phyloP scores from a whole-genome alignment of 2,329 filamentous ascomycete species.

The Helotiales sp. region DNA sequence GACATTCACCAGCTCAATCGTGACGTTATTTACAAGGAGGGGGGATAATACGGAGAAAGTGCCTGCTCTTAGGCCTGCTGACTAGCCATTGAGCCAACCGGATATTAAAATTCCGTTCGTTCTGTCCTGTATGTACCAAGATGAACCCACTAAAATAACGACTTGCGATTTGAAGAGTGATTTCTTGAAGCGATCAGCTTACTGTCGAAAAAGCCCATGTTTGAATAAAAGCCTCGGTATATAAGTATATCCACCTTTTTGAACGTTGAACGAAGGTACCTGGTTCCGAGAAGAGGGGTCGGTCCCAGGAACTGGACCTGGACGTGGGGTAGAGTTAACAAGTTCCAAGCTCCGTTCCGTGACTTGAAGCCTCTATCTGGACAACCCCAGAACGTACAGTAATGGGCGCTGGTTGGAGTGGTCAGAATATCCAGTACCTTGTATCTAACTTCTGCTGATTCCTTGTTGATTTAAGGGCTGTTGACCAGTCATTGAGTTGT shows the following conservation, averaged over 20 bases:
- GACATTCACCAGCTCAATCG: slow-evolving; percentile 11
- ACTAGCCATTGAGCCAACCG: slow-evolving; percentile 19
- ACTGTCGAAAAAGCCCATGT: neutral
- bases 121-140: neutral
- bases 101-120: slow-evolving; percentile 3
- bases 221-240: neutral
- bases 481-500: neutral
- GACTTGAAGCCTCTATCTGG: neutral
- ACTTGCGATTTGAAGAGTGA: neutral
- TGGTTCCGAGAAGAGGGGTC: neutral
- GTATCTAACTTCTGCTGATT: neutral
- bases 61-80: slow-evolving; percentile 3
- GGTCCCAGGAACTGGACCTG: neutral
- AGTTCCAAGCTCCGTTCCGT: neutral
- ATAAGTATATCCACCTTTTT: neutral
- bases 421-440: neutral
- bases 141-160: neutral
- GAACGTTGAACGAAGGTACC: neutral
- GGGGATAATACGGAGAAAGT: slow-evolving; percentile 18
- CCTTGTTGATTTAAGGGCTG: no score
- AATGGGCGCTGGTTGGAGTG: neutral
- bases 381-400: neutral
- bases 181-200: neutral
- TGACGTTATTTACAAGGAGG: slow-evolving; percentile 20
- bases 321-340: slow-evolving; percentile 3